Conservation (phyloP, 2,329 filamentous ascomycete species). For the Penicillium griseofulvum region DNA sequence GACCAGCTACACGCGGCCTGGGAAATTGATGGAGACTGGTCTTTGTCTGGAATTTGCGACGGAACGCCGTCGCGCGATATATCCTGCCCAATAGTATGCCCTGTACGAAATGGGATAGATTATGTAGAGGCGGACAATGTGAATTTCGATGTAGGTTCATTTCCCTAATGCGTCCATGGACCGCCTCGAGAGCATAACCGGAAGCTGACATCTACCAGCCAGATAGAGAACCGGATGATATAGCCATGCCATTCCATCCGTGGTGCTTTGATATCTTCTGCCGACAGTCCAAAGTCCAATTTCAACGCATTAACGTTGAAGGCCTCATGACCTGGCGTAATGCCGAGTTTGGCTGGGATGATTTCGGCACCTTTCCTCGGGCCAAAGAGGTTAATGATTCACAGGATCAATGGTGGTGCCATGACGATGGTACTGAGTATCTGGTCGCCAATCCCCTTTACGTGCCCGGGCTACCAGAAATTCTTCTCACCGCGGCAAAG, state of each 20-base stretch:
- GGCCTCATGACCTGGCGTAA: conserved; percentile 18
- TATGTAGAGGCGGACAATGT: conserved; percentile 4
- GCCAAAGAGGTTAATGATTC: not conserved
- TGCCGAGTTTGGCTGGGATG: conserved; percentile 3
- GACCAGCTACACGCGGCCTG: conserved; percentile 6
- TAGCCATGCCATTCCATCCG: conserved; percentile 20
- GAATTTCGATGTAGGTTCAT: conserved; percentile 3
- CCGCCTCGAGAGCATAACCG: not conserved
- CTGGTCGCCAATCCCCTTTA: conserved; percentile 17
- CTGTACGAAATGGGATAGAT: conserved; percentile 2
- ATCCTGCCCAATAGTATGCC: not conserved
- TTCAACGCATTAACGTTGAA: conserved; percentile 6
- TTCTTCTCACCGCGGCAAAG: conserved; percentile 3
- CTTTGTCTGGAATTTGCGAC: conserved; percentile 14
- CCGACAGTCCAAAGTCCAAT: conserved; percentile 13
- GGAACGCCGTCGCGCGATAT: conserved; percentile 12
- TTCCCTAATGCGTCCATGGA: not conserved
- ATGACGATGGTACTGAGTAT: conserved; percentile 11
- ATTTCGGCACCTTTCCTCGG: conserved; percentile 7
- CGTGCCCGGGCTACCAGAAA: conserved; percentile 1
- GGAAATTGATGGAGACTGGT: conserved; percentile 12
- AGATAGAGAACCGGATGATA: not conserved
- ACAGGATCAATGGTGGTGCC: conserved; percentile 11
- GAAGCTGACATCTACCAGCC: not conserved
- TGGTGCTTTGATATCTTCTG: conserved; percentile 23